These are phyloP conservation scores for Lanmaoa pseudosensibilis DNA, from an alignment of 768 basidiomycete genomes.

Conservation along the genomic window DNA sequence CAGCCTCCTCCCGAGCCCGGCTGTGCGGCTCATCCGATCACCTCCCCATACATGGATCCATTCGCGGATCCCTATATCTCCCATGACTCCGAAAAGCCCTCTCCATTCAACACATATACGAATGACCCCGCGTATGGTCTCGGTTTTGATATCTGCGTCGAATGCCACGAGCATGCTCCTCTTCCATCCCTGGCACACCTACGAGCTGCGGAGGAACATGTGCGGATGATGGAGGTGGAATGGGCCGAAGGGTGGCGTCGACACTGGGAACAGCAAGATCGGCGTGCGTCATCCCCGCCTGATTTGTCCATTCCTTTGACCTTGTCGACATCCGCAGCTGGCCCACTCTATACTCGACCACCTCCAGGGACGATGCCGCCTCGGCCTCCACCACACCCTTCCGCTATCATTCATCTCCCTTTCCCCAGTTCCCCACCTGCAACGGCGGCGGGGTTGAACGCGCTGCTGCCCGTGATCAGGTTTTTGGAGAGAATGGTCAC, in stretches of 20 bases:
- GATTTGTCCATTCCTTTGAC: neutral
- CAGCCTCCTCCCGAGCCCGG: neutral
- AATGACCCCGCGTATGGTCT: slow-evolving; percentile 52
- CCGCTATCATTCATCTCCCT: slow-evolving; percentile 69
- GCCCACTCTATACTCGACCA: neutral
- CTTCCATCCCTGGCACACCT: slow-evolving; percentile 69
- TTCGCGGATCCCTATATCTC: slow-evolving; percentile 15
- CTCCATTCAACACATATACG: slow-evolving; percentile 35
- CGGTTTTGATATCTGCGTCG: slow-evolving; percentile 85
- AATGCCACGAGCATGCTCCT: slow-evolving; percentile 80
- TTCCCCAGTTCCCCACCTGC: slow-evolving; percentile 70
- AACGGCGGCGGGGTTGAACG: slow-evolving; percentile 50
- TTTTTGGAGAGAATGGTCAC: slow-evolving; percentile 68
- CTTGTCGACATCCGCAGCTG: slow-evolving; percentile 7
- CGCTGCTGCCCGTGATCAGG: slow-evolving; percentile 60
- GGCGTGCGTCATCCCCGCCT: neutral
- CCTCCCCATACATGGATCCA: slow-evolving; percentile 17
- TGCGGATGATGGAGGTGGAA: slow-evolving; percentile 60
- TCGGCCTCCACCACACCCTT: slow-evolving; percentile 71
- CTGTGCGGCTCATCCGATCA: neutral
- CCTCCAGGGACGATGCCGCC: slow-evolving; percentile 39
- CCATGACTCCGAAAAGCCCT: slow-evolving; percentile 21
- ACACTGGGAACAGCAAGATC: slow-evolving; percentile 24
- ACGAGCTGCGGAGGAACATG: slow-evolving; percentile 73
- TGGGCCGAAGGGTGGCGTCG: slow-evolving; percentile 52